Base-by-base conservation (phyloP, 768 basidiomycete species). In the Mrakia gelida region DNA sequence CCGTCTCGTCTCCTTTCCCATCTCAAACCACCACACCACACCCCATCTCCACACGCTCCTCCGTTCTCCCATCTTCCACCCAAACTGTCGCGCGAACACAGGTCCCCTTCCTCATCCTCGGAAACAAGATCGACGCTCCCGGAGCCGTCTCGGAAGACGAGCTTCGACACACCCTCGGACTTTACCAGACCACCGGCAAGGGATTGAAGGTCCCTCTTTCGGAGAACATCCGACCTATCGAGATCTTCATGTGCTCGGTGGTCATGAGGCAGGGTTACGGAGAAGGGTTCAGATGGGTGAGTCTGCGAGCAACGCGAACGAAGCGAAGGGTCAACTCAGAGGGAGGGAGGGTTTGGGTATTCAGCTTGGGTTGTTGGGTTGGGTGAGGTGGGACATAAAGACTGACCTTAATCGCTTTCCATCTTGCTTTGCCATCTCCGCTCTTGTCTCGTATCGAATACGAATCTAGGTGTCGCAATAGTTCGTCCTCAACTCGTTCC, bases 141-240 rank as follows among this genome's bases (percentile, higher is more conserved):
- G 94, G 95, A 56, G 97, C 97, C 56, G 95, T 99, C 80, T 93
- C 92, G 80, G 97, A 99, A 86, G 96, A 99, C 83, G 95, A 99
- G 85, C 87, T 99, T 80, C 91, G 97, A 83, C 94, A 98, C 83
- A 90, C 94, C 80, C 88, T 99, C 63, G 97, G 97, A 23, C 87
- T 99, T 71, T 97, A 95, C 86, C 95, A 98, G 86, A 99, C 97
- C n/a, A 99, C 97, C 32, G 97, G 97, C 84, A 98, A 99, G 95
- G 97, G 97, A 84, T 21, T 70, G 23, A 98, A 98, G 85, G 93
- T 97, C 56, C 96, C 95, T 79, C 89, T 99, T 83, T 92, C 88
- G 81, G 96, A 98, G 85, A 70, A 70, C 67, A 98, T 98, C 81
- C 90, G 97, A 79, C 97, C 97, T 26, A 98, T 99, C 85, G 97